phyloP scores from a whole-genome alignment of 257 asterid species.

The Avicennia marina region DNA sequence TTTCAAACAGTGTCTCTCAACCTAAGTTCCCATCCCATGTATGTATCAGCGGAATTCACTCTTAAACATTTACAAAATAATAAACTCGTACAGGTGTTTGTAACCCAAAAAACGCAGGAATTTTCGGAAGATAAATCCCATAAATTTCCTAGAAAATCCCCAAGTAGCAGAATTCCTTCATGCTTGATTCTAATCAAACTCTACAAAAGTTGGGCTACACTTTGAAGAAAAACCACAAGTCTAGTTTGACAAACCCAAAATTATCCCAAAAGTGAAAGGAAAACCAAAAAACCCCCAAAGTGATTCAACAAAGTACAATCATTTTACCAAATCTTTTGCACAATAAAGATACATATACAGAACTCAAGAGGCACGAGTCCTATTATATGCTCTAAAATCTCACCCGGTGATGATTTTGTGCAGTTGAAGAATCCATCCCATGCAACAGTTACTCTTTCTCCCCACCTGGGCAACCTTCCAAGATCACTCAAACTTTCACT shows the following conservation, averaged over 20 bases:
- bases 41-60: no score
- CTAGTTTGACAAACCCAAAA: background rate
- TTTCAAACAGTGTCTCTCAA: no score
- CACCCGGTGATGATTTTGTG: conserved; percentile 64
- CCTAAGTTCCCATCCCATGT: no score
- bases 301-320: background rate
- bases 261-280: background rate
- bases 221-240: background rate
- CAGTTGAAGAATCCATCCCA: conserved; percentile 66
- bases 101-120: no score
- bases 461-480: background rate
- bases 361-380: background rate
- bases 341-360: background rate
- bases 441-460: conserved; percentile 9
- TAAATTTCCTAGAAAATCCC: no score
- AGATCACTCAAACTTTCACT: background rate
- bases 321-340: no score
- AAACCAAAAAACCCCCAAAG: background rate
- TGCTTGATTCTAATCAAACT: background rate
- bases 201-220: background rate
- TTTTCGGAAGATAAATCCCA: no score
- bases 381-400: background rate
- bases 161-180: background rate
- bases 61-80: no score
- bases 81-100: no score